A percentile compares a stretch with the other conserved stretches of the same genome.
phyloP scores from a whole-genome alignment of 2,329 filamentous ascomycete species.

The Pestalotiopsis sp. region DNA sequence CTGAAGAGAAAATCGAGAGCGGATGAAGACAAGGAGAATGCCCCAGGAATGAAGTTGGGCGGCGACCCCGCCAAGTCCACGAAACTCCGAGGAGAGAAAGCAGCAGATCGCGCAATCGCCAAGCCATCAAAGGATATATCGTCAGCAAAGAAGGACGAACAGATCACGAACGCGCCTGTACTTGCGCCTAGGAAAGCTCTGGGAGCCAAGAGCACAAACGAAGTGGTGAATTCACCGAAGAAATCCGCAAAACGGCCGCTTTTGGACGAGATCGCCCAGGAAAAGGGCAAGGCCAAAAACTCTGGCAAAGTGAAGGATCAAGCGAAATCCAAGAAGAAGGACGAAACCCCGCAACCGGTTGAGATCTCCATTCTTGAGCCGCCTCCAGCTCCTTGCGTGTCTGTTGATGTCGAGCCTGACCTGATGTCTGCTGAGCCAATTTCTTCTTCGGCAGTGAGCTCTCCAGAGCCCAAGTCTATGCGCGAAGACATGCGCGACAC shows the following conservation, averaged over 20 bases:
- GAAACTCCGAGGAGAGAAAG: constrained; percentile 31
- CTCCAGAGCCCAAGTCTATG: constrained; percentile 45
- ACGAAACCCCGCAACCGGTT: constrained; percentile 25
- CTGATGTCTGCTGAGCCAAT: constrained; percentile 40
- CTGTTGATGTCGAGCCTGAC: constrained; percentile 29
- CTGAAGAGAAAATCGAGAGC: constrained; percentile 61
- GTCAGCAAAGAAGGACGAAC: constrained; percentile 43
- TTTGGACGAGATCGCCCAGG: constrained; percentile 38
- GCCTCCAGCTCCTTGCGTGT: constrained; percentile 19
- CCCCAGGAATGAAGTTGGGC: constrained; percentile 30
- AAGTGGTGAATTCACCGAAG: constrained; percentile 59
- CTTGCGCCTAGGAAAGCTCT: constrained; percentile 48
- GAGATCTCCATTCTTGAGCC: constrained; percentile 27
- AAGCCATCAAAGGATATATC: constrained; percentile 51
- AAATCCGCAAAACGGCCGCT: constrained; percentile 42
- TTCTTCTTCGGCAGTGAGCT: constrained; percentile 47
- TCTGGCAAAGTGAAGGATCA: constrained; percentile 16
- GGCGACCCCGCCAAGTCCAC: constrained; percentile 18
- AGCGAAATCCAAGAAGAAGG: constrained; percentile 21
- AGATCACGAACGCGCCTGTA: constrained; percentile 21
- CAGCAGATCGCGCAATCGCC: constrained; percentile 30
- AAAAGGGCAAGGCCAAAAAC: constrained; percentile 38
- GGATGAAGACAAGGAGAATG: constrained; percentile 53
- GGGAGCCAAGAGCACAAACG: constrained; percentile 60
- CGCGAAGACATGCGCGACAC: constrained; percentile 49